Evolutionary conservation across 2,329 filamentous ascomycete species (phyloP), one percentile per base, ranked within the genome.

Genomic region (Drechslerella coelobrocha): DNA sequence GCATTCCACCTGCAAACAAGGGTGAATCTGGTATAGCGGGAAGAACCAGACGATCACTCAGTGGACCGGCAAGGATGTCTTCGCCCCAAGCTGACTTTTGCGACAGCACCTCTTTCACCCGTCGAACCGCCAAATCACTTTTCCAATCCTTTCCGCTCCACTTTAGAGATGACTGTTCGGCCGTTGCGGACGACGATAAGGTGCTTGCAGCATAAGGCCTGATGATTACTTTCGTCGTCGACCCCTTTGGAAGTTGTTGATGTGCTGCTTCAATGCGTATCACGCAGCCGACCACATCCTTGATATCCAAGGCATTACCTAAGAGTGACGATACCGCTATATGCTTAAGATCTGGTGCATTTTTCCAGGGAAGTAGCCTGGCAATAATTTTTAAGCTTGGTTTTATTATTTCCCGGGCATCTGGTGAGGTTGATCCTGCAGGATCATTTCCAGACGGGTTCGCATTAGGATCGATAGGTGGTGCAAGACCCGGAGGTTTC

Each of bases 1-100:
- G 76, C 24, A 97, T 84, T 0, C 91, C 93, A 1, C 94, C 94
- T 55, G 78, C 81, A 74, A 80, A 75, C 62, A 76, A 83, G n/a
- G 84, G 80, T 21, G 81, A 86, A 66, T 83, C 82, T 60, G 83
- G 83, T 34, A 83, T 75, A 0, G 82, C 87, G 1, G 85, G 85
- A 19, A 99, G 80, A 12, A 97, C 80, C 80, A 93, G 89, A 1
- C 93, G 92, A 78, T 99, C 91, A 0, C 92, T 97, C 54, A 99
- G 78, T 3, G 94, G 92, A 0, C 94, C 94, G 61, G 89, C 85
- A 1, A 97, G 81, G 17, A 97, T 78, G 0, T 89, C 86, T 53
- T 75, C 74, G 5, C 73, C 75, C 74, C 68, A 74, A 26, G 53
- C 73, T 52, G 73, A 52, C 62, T 69, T 61, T 66, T 73, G 39